phyloP scores from a whole-genome alignment of 768 basidiomycete genomes.

The Serpula lacrymans region DNA sequence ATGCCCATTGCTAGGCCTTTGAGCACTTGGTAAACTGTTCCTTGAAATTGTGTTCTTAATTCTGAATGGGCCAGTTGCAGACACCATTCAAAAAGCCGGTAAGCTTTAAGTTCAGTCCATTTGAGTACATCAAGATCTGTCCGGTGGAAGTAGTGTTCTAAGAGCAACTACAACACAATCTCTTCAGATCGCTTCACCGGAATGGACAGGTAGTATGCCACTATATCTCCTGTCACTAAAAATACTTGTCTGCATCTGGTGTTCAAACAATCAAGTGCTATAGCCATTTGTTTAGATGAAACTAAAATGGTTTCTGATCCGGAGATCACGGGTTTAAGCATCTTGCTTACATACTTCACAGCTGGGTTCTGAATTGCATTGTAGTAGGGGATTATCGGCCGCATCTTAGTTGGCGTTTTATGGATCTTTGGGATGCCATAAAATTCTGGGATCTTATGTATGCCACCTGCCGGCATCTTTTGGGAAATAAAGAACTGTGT shows the following conservation, averaged over 20 bases:
- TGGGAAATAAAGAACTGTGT: too few relatives aligned
- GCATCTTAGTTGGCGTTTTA: constrained; percentile 25
- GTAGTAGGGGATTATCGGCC: constrained; percentile 32
- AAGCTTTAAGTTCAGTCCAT: too few relatives aligned
- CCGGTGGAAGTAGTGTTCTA: too few relatives aligned
- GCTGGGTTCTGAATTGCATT: constrained; percentile 23
- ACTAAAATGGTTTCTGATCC: constrained; percentile 14
- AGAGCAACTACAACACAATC: too few relatives aligned
- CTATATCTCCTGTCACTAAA: constrained; percentile 31
- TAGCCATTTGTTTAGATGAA: constrained; percentile 7
- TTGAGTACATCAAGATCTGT: too few relatives aligned
- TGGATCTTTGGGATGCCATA: constrained; percentile 34
- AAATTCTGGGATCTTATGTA: constrained; percentile 13
- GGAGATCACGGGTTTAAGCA: constrained; percentile 27
- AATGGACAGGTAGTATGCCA: constrained; percentile 29
- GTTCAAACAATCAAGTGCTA: too few relatives aligned
- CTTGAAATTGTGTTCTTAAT: constrained; percentile 17
- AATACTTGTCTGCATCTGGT: constrained; percentile 9
- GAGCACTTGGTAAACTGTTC: too few relatives aligned
- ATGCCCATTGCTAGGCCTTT: constrained; percentile 32
- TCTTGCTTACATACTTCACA: constrained; percentile 29
- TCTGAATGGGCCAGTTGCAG: constrained; percentile 17
- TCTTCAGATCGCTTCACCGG: too few relatives aligned
- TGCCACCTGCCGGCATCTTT: constrained; percentile 3
- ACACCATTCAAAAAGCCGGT: not conserved